Evolutionary conservation across 768 basidiomycete species (phyloP).

Genomic region (Lentinula boryana): DNA sequence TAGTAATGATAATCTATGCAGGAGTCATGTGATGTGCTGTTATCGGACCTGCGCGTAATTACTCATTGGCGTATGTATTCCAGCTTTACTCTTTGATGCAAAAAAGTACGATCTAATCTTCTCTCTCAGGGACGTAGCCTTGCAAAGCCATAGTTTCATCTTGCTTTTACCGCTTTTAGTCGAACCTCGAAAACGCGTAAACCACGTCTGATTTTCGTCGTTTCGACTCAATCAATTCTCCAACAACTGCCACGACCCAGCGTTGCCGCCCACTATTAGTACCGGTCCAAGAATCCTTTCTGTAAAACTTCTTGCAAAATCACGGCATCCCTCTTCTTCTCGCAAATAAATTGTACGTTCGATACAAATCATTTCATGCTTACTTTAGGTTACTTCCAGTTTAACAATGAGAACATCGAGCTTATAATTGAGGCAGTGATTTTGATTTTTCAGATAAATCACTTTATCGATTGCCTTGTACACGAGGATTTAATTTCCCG

Average conservation of each 20-base stretch:
- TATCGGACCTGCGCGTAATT: background rate
- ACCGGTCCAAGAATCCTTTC: background rate
- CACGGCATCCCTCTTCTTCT: background rate
- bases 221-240: constrained; percentile 1
- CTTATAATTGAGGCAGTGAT: background rate
- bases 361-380: background rate
- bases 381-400: background rate
- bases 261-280: background rate
- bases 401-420: background rate
- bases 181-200: background rate
- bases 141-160: background rate
- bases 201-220: constrained; percentile 3
- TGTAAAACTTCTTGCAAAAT: background rate
- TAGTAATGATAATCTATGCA: background rate
- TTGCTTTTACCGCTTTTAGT: background rate
- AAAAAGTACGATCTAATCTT: background rate
- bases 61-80: too few species aligned
- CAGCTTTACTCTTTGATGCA: too few species aligned
- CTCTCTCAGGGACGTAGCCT: background rate
- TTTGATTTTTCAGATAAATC: background rate
- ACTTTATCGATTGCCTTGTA: constrained; percentile 5
- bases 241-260: background rate
- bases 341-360: background rate
- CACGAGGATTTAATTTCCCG: constrained; percentile 8
- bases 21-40: background rate